Conservation (phyloP, 345 rosid genomes). For the Populus pruinosa region DNA sequence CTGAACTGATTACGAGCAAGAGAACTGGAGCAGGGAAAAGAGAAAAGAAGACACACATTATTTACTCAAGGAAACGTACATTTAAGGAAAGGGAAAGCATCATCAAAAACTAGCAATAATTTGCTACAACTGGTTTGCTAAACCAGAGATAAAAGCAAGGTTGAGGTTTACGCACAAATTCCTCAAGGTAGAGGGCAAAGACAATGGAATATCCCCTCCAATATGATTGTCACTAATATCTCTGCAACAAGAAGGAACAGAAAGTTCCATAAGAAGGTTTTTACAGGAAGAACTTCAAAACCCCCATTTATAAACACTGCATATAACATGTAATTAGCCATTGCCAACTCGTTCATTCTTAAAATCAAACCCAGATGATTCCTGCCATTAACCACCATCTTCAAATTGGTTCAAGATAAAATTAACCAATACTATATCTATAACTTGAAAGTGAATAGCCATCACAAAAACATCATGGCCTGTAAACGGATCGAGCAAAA, state of each 20-base stretch:
- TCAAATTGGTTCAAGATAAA: neutral
- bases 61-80: neutral
- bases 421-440: neutral
- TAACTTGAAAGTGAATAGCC: neutral
- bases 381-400: neutral
- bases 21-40: slow-evolving; percentile 41
- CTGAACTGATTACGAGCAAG: slow-evolving; percentile 57
- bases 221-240: slow-evolving; percentile 83
- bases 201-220: slow-evolving; percentile 71
- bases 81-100: neutral
- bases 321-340: neutral
- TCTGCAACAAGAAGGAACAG: slow-evolving; percentile 42
- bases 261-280: slow-evolving; percentile 7
- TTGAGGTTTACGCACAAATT: slow-evolving; percentile 48
- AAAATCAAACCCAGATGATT: neutral
- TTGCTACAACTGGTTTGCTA: neutral
- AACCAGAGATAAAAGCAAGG: neutral
- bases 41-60: neutral
- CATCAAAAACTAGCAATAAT: neutral
- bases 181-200: slow-evolving; percentile 60
- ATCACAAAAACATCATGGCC: neutral
- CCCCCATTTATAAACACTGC: neutral
- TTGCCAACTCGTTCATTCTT: neutral
- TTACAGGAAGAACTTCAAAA: neutral
- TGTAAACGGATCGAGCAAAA: neutral